phyloP scores from a whole-genome alignment of 108 stramenopile genomes.

The Stephanodiscus triporus region DNA sequence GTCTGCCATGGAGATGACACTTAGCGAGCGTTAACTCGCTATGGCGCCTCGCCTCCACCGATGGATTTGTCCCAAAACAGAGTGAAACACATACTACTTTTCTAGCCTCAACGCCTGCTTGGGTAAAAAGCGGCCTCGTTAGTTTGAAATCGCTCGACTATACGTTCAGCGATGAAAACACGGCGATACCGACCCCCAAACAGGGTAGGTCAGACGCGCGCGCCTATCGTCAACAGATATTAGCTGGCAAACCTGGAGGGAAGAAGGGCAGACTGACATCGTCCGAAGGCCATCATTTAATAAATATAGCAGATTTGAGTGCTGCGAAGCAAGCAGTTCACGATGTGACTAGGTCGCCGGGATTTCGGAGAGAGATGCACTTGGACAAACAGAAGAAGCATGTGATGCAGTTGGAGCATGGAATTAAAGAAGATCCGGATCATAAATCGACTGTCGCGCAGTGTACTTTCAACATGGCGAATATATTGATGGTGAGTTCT shows the following conservation, averaged over 20 bases:
- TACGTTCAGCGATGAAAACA: slow-evolving; percentile 36
- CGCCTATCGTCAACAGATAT: slow-evolving; percentile 61
- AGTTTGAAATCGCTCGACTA: slow-evolving; percentile 43
- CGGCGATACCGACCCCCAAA: slow-evolving; percentile 24
- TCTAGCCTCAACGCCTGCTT: slow-evolving; percentile 26
- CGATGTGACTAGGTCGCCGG: slow-evolving; percentile 39
- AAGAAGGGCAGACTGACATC: slow-evolving; percentile 26
- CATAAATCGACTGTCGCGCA: slow-evolving; percentile 64
- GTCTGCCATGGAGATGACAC: not conserved
- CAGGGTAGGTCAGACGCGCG: slow-evolving; percentile 47
- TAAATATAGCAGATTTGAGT: slow-evolving; percentile 14
- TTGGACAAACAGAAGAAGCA: slow-evolving; percentile 31
- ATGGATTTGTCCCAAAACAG: not conserved
- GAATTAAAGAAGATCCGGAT: slow-evolving; percentile 4
- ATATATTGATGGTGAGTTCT: slow-evolving; percentile 69
- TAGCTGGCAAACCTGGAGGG: slow-evolving; percentile 33
- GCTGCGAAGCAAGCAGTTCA: not conserved
- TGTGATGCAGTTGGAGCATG: slow-evolving; percentile 14
- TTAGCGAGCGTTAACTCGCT: not conserved
- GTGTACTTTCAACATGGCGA: slow-evolving; percentile 76
- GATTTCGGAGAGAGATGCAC: slow-evolving; percentile 41
- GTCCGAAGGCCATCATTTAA: slow-evolving; percentile 31
- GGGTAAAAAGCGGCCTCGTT: slow-evolving; percentile 37
- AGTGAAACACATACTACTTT: not conserved
- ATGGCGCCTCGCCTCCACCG: not conserved